Conservation (phyloP, 805 yeast genomes). For the Candida nitratophila region DNA sequence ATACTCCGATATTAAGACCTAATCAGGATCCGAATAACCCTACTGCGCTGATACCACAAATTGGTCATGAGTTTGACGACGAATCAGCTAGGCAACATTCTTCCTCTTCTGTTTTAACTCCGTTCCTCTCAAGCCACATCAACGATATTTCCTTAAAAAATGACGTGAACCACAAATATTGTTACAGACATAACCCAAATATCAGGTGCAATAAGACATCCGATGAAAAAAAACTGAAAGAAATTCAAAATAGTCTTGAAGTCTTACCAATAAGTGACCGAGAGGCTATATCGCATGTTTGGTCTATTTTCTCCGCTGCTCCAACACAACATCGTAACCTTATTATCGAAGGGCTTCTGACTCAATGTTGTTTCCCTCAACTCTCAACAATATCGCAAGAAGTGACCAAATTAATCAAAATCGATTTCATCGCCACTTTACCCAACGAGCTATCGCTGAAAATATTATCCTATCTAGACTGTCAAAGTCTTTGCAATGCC, state of each 20-base stretch:
- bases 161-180: constrained; percentile 59
- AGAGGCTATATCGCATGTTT: constrained; percentile 70
- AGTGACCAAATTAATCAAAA: constrained; percentile 69
- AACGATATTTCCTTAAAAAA: constrained; percentile 37
- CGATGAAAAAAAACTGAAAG: constrained; percentile 56
- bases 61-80: neutral
- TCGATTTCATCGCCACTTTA: constrained; percentile 79
- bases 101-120: constrained; percentile 23
- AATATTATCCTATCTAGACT: constrained; percentile 82
- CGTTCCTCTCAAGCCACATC: constrained; percentile 27
- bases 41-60: neutral
- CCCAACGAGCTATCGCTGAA: constrained; percentile 84
- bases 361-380: constrained; percentile 94
- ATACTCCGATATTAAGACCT: neutral
- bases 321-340: constrained; percentile 63
- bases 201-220: constrained; percentile 63
- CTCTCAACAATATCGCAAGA: constrained; percentile 79
- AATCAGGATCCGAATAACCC: neutral
- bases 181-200: constrained; percentile 93
- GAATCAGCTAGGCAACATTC: too few relatives aligned
- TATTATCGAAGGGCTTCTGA: constrained; percentile 73
- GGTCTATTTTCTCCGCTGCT: constrained; percentile 78
- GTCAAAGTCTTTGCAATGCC: constrained; percentile 88
- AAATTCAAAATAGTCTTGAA: constrained; percentile 52
- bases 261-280: constrained; percentile 63